Evolutionary conservation across 2,329 filamentous ascomycete genomes (phyloP).

Genomic region (Aspergillus sp.): DNA sequence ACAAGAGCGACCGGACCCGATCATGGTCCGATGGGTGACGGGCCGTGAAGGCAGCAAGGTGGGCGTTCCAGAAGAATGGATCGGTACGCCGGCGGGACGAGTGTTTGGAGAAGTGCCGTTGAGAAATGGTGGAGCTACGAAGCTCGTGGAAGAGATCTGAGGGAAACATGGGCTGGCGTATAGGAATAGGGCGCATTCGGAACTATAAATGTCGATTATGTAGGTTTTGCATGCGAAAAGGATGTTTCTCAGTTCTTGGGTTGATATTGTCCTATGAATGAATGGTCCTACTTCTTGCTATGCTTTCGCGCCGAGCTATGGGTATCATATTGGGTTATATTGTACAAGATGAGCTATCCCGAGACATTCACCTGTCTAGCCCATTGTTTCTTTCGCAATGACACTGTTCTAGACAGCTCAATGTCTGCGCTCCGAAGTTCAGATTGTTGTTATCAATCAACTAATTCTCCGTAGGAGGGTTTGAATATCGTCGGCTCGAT

Average conservation of each 20-base stretch:
- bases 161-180: background rate
- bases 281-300: background rate
- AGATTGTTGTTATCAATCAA: too few relatives aligned
- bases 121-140: slow-evolving; percentile 17
- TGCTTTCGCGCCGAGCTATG: too few relatives aligned
- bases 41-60: slow-evolving; percentile 41
- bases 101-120: slow-evolving; percentile 33
- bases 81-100: slow-evolving; percentile 43
- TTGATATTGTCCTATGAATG: too few relatives aligned
- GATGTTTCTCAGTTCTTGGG: background rate
- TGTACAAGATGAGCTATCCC: too few relatives aligned
- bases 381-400: too few relatives aligned
- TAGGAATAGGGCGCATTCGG: slow-evolving; percentile 11
- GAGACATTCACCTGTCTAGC: too few relatives aligned
- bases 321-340: too few relatives aligned
- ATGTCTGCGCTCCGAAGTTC: too few relatives aligned
- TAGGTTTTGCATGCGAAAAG: background rate
- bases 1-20: slow-evolving; percentile 40
- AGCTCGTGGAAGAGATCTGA: slow-evolving; percentile 42
- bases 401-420: too few relatives aligned
- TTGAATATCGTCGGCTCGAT: too few relatives aligned
- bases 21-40: slow-evolving; percentile 47
- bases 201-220: slow-evolving; percentile 1
- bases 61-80: slow-evolving; percentile 49
- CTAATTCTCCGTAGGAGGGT: too few relatives aligned